Base-by-base conservation (phyloP, 1,284 basidiomycete genomes). In the Irpex sp. region DNA sequence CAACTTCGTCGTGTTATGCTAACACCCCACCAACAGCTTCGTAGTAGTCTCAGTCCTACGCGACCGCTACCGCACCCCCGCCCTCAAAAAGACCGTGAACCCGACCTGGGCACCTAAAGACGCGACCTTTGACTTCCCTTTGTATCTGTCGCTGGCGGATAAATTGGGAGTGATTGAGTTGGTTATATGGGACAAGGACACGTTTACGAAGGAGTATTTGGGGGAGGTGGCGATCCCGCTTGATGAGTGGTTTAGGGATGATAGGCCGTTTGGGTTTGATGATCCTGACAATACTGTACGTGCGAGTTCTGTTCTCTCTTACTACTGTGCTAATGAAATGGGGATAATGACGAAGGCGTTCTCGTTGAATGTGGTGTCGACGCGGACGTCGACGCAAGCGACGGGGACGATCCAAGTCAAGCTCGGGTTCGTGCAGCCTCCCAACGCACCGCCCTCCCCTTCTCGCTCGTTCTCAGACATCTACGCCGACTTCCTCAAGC, bases 181-280 rank as follows among this genome's bases (percentile, higher is more conserved):
- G 55, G 89, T 98, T 36, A 82, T 95, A 0, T 98, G 96, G 96
- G 95, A 97, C 77, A 95, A 93, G 78, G 96, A 97, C 71, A 78
- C 89, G 68, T 75, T 94, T 67, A 86, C 83, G 72, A 95, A 97
- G 78, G 95, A 97, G 63, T 98, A 98, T 76, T 84, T 98, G 57
- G 97, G 97, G 35, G 97, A 98, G 75, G 84, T 87, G 8, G 84
- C 87, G 0, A 72, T 98, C 5, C 83, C 85, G 0, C 73, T 97
- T 31, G 86, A 90, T 35, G 86, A 92, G 54, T 98, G 95, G 94
- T 94, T 94, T 72, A 74, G 73, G 19, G 79, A 80, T 1, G 82
- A 78, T 1, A 76, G 79, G 26, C 77, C 80, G 0, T 82, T 81
- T 61, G 77, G 70, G 1, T 92, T 88, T 72, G 78, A 85, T 39